These are phyloP conservation scores for Murraya paniculata DNA, from an alignment of 345 rosid species.

Conservation along the genomic window DNA sequence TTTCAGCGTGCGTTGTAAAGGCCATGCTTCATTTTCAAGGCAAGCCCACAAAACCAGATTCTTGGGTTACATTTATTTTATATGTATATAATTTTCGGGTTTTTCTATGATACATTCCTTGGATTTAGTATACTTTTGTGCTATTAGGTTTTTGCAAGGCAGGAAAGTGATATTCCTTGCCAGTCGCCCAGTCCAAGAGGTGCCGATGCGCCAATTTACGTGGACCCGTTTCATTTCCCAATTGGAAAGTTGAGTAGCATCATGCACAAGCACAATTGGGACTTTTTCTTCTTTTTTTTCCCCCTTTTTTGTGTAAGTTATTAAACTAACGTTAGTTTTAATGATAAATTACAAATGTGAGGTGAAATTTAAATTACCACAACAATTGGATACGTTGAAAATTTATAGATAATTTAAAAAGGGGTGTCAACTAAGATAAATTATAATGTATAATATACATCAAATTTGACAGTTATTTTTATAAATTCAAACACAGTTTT, in stretches of 20 bases:
- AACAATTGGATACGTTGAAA: not conserved
- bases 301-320: not conserved
- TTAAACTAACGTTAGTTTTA: not conserved
- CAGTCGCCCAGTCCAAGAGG: not conserved
- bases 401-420: not conserved
- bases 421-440: no score
- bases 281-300: no score
- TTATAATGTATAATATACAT: no score
- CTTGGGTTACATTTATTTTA: conserved; percentile 25
- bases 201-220: not conserved
- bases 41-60: conserved; percentile 32
- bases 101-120: conserved; percentile 7
- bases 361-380: not conserved
- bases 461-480: no score
- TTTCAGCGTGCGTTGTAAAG: conserved; percentile 59
- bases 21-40: conserved; percentile 60
- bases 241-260: not conserved
- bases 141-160: not conserved
- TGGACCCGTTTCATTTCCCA: not conserved
- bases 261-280: not conserved
- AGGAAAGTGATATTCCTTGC: conserved; percentile 33
- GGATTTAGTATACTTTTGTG: not conserved
- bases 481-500: no score
- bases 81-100: no score
- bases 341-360: no score